Conservation (phyloP, 2,329 filamentous ascomycete species). For the Gnomoniopsis smithogilvyi region DNA sequence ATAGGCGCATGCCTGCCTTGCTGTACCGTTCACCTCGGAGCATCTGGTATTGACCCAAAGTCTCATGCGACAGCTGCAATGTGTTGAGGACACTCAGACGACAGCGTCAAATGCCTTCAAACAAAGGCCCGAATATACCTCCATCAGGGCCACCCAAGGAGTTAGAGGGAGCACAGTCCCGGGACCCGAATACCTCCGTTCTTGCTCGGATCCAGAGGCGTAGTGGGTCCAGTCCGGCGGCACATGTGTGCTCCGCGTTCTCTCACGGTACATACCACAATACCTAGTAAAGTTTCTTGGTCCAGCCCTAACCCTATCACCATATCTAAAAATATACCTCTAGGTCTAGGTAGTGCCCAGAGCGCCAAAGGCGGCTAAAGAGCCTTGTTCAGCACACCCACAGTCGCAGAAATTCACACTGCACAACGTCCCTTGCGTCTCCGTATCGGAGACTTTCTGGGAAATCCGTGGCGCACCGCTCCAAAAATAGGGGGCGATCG, state of each 20-base stretch:
- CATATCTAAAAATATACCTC: no score
- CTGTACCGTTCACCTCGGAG: no score
- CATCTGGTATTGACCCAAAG: no score
- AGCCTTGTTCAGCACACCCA: not conserved
- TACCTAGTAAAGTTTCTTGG: no score
- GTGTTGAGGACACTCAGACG: no score
- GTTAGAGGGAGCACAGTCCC: not conserved
- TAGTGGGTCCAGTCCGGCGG: not conserved
- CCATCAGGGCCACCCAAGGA: not conserved
- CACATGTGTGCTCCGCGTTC: conserved; percentile 6
- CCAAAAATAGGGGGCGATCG: conserved; percentile 9
- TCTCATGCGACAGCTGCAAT: no score
- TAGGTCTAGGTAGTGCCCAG: no score
- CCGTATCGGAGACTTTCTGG: conserved; percentile 6
- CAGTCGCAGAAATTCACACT: not conserved
- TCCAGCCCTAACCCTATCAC: not conserved
- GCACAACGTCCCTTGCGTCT: not conserved
- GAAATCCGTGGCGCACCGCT: not conserved
- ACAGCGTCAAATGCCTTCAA: not conserved
- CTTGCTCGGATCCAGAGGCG: not conserved
- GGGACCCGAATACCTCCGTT: not conserved
- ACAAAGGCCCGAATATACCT: not conserved
- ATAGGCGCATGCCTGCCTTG: no score
- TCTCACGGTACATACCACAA: no score
- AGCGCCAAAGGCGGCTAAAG: not conserved